Evolutionary conservation across 164 flowering plant species (phyloP), one percentile per base, ranked within the genome.

Genomic region (Litsea cubeba): DNA sequence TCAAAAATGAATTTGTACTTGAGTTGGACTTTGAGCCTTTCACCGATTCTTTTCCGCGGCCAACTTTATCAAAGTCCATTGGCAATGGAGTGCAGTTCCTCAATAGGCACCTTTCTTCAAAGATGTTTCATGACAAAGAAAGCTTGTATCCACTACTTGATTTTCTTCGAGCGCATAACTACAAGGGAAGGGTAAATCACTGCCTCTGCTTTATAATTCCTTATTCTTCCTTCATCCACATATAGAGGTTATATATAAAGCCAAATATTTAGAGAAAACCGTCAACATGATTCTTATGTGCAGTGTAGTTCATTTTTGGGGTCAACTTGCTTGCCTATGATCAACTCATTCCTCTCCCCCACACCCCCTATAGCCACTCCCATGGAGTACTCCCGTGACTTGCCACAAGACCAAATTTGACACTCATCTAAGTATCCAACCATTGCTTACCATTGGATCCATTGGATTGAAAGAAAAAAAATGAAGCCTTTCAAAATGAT

Each of bases 51-150:
- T 83, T 90, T 79, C 97, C 98, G 11, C 88, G 87, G 50, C 95
- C 95, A 15, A 91, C 92, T 15, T 91, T 89, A 22, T 83, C 95
- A 15, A 93, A 92, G 76, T 96, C 88, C 65, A 94, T 93, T 30
- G 99, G 99, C 2, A 91, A 96, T 81, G 99, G 99, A 0, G 97
- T 96, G 20, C 95, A 94, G 84, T 93, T 96, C 84, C 97, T 96
- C 71, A 93, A 92, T 70, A 85, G 97, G 20, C 97, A 94, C 79
- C 99, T 93, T 50, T 96, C 99, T 60, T 91, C 99, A 2, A 96
- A 93, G 65, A 83, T 96, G 88, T 95, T 95, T 80, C 98, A 95
- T 79, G 96, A 88, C 81, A 89, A 84, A 85, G 97, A 94, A 50
- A 94, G 97, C 85, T 77, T 92, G 88, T 85, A 85, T 50, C 97